phyloP scores from a whole-genome alignment of 2,329 filamentous ascomycete genomes.

The Fusarium veterinarium region DNA sequence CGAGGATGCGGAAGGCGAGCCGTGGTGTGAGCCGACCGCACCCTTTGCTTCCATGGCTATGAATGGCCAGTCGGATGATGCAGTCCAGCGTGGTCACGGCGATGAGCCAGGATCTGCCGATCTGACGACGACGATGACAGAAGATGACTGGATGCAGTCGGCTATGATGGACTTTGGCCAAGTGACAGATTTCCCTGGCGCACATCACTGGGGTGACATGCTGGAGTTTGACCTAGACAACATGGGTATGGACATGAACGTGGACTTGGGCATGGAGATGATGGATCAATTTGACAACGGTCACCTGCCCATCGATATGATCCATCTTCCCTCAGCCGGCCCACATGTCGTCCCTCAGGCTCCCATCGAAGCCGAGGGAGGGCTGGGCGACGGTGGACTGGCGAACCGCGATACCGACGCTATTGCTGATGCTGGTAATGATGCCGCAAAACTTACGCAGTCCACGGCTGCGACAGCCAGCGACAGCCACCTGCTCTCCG shows the following conservation, averaged over 20 bases:
- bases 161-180: background rate
- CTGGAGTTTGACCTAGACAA: background rate
- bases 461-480: background rate
- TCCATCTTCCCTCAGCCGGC: background rate
- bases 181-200: background rate
- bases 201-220: background rate
- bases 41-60: background rate
- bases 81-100: background rate
- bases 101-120: background rate
- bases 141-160: background rate
- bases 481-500: background rate
- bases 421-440: background rate
- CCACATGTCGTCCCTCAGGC: background rate
- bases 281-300: background rate
- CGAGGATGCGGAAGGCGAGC: background rate
- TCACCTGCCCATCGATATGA: background rate
- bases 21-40: background rate
- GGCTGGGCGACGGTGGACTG: background rate
- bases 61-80: background rate
- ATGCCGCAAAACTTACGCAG: background rate
- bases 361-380: background rate
- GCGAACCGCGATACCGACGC: background rate
- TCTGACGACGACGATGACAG: background rate
- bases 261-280: background rate
- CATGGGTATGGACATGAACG: background rate